Conservation (phyloP, 495 filamentous ascomycete genomes). For the Eremomyces bilateralis region DNA sequence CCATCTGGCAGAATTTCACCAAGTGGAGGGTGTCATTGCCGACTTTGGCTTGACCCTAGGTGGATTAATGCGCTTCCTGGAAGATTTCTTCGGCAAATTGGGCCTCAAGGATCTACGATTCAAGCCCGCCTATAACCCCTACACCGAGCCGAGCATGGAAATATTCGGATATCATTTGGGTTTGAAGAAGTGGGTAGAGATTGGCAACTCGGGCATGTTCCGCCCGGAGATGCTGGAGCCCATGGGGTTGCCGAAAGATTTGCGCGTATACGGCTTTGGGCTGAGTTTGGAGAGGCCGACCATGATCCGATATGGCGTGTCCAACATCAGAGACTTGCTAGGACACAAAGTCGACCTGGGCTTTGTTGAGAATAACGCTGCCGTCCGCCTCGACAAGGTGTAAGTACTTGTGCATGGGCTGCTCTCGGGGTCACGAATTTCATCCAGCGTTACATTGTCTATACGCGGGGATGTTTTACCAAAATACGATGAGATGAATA, state of each 20-base stretch:
- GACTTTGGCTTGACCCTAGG: constrained; percentile 82
- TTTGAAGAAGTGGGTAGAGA: constrained; percentile 80
- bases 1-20: constrained; percentile 94
- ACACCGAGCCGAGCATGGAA: constrained; percentile 96
- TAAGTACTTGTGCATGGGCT: constrained; percentile 3
- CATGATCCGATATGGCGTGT: constrained; percentile 64
- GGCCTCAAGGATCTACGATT: constrained; percentile 71
- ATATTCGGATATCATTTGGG: constrained; percentile 87
- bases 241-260: constrained; percentile 71
- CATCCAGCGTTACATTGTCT: not conserved
- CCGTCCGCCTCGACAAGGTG: constrained; percentile 21
- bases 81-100: constrained; percentile 91
- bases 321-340: constrained; percentile 22
- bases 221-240: constrained; percentile 84
- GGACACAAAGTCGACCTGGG: constrained; percentile 22
- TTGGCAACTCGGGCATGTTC: constrained; percentile 98
- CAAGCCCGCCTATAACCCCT: constrained; percentile 96
- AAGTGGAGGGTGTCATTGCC: constrained; percentile 94
- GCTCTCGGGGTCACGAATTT: not conserved
- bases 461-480: not conserved
- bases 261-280: constrained; percentile 82
- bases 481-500: not conserved
- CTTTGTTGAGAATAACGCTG: constrained; percentile 19
- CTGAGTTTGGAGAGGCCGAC: constrained; percentile 82
- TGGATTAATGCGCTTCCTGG: constrained; percentile 89